These are phyloP conservation scores for Brassica incana DNA, from an alignment of 345 rosid species.

Conservation along the genomic window DNA sequence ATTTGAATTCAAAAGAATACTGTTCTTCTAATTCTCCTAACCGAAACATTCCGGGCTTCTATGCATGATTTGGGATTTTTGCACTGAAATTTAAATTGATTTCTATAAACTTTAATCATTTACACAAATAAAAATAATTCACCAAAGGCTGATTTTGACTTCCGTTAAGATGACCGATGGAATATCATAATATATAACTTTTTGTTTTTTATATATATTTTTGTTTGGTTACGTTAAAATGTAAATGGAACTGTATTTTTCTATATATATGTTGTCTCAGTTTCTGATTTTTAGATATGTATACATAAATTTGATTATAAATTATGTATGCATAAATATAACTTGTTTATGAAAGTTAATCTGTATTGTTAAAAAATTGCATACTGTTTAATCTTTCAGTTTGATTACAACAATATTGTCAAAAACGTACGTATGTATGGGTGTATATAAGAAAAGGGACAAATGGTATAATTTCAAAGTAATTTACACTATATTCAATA, in stretches of 20 bases:
- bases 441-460: not conserved
- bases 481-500: not conserved
- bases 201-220: no score
- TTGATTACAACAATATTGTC: not conserved
- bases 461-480: not conserved
- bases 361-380: not conserved
- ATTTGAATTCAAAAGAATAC: conserved; percentile 33
- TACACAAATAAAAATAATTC: not conserved
- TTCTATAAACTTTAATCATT: not conserved
- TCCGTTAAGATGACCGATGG: not conserved
- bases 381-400: not conserved
- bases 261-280: no score
- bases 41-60: conserved; percentile 1
- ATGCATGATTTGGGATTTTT: not conserved
- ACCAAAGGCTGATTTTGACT: not conserved
- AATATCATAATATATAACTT: not conserved
- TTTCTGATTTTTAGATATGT: not conserved
- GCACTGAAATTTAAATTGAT: not conserved
- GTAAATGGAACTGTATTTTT: not conserved
- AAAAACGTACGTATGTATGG: not conserved
- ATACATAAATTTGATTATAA: no score
- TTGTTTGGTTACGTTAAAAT: not conserved
- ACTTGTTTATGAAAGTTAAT: not conserved
- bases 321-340: not conserved
- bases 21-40: not conserved